These are phyloP conservation scores for Nepenthes gracilis DNA, from an alignment of 148 eudicot genomes.

Conservation along the genomic window DNA sequence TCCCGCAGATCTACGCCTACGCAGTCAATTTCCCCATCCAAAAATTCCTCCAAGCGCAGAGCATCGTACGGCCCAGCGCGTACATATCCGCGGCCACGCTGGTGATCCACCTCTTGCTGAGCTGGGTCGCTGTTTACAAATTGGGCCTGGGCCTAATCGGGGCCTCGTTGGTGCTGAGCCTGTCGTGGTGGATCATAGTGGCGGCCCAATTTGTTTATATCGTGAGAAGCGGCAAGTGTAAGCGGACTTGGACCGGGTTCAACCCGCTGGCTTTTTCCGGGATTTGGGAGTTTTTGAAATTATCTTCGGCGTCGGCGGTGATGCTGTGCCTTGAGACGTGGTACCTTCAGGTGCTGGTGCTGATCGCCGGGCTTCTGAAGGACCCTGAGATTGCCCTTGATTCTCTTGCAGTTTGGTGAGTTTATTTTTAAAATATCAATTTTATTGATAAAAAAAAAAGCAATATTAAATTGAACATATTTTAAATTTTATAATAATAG, in stretches of 20 bases:
- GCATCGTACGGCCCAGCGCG: conserved; percentile 35
- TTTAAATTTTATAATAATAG: too few relatives aligned
- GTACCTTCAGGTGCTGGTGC: conserved; percentile 34
- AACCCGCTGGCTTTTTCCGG: conserved; percentile 32
- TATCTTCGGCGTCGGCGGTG: conserved; percentile 42
- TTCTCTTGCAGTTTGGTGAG: conserved; percentile 43
- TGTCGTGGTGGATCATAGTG: conserved; percentile 54
- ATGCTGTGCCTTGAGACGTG: conserved; percentile 53
- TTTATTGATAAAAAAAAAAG: too few relatives aligned
- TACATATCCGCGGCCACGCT: conserved; percentile 28
- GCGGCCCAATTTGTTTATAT: conserved; percentile 36
- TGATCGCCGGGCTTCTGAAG: conserved; percentile 37
- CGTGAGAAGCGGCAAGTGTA: conserved; percentile 18
- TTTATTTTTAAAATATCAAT: too few relatives aligned
- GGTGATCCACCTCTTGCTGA: conserved; percentile 14
- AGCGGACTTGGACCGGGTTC: conserved; percentile 43
- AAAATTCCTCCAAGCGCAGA: conserved; percentile 43
- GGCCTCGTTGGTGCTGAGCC: conserved; percentile 30
- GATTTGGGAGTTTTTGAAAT: conserved; percentile 27
- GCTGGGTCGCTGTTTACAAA: conserved; percentile 27
- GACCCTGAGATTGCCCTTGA: conserved; percentile 41
- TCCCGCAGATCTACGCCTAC: conserved; percentile 48
- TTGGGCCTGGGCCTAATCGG: conserved; percentile 37
- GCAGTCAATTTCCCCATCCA: conserved; percentile 43
- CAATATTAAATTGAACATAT: too few relatives aligned